These are phyloP conservation scores for Acanthamoeba lugdunensis DNA, from an alignment of 208 protist genomes.

Conservation along the genomic window DNA sequence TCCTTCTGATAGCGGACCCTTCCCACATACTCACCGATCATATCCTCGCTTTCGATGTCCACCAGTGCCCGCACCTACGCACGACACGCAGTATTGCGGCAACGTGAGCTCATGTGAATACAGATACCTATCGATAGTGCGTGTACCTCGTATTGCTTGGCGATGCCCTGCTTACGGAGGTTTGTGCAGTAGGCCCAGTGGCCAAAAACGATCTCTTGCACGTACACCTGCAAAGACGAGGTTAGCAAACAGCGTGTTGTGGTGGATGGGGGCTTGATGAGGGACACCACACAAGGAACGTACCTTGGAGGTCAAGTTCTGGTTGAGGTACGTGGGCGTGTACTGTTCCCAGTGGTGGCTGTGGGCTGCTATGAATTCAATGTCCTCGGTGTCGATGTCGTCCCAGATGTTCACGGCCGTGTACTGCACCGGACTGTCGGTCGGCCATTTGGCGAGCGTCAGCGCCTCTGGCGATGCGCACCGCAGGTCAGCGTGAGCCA, in stretches of 20 bases:
- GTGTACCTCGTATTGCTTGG: slow-evolving; percentile 25
- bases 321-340: not conserved
- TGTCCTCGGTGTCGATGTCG: not conserved
- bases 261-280: too few species aligned
- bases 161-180: not conserved
- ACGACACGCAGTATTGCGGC: too few species aligned
- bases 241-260: not conserved
- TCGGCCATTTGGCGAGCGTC: not conserved
- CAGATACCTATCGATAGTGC: too few species aligned
- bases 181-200: slow-evolving; percentile 54
- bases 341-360: slow-evolving; percentile 30
- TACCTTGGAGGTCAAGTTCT: not conserved
- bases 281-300: not conserved
- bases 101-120: not conserved
- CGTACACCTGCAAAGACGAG: not conserved
- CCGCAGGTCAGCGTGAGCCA: not conserved
- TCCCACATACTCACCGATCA: slow-evolving; percentile 59
- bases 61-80: not conserved
- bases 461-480: not conserved
- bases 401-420: slow-evolving; percentile 30
- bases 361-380: not conserved
- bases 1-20: slow-evolving; percentile 55
- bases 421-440: not conserved
- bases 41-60: slow-evolving; percentile 25
- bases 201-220: slow-evolving; percentile 33